A percentile compares a stretch with the other conserved stretches of the same genome.
These are phyloP conservation scores for Cyclotella sp. DNA, from an alignment of 108 stramenopile species.

Conservation along the genomic window DNA sequence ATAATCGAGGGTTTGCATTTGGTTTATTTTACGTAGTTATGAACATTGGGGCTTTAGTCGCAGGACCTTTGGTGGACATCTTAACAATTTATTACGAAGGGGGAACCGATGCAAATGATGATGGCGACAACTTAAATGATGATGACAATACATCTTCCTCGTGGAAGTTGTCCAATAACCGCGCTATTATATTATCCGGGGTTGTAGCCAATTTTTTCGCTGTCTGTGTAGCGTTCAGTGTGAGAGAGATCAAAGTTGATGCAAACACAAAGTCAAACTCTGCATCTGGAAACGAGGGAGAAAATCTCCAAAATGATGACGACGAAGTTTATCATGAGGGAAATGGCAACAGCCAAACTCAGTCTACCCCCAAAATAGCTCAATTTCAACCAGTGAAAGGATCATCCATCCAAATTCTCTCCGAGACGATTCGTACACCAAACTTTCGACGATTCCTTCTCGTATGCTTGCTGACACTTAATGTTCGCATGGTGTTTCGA, in stretches of 20 bases:
- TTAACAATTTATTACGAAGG: slow-evolving; percentile 58
- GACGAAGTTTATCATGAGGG: neutral
- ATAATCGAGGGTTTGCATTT: slow-evolving; percentile 84
- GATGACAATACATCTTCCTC: slow-evolving; percentile 17
- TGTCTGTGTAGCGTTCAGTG: slow-evolving; percentile 55
- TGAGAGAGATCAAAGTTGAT: slow-evolving; percentile 76
- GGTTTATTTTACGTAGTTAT: slow-evolving; percentile 86
- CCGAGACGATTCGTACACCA: slow-evolving; percentile 55
- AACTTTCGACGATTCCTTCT: slow-evolving; percentile 83
- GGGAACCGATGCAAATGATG: slow-evolving; percentile 2
- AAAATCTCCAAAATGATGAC: slow-evolving; percentile 8
- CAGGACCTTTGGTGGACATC: slow-evolving; percentile 75
- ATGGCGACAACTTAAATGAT: slow-evolving; percentile 7
- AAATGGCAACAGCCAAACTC: slow-evolving; percentile 18
- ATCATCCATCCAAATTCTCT: slow-evolving; percentile 53
- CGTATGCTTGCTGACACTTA: slow-evolving; percentile 79
- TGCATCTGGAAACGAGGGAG: neutral
- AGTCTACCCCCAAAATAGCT: slow-evolving; percentile 35
- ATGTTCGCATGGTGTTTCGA: slow-evolving; percentile 85
- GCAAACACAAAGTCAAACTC: slow-evolving; percentile 18
- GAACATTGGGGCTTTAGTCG: slow-evolving; percentile 82
- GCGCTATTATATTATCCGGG: slow-evolving; percentile 73
- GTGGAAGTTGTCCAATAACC: slow-evolving; percentile 69
- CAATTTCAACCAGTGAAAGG: slow-evolving; percentile 64
- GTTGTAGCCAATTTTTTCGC: slow-evolving; percentile 69